Conservation (phyloP, 257 asterid species). For the Dorcoceras hygrometricum region DNA sequence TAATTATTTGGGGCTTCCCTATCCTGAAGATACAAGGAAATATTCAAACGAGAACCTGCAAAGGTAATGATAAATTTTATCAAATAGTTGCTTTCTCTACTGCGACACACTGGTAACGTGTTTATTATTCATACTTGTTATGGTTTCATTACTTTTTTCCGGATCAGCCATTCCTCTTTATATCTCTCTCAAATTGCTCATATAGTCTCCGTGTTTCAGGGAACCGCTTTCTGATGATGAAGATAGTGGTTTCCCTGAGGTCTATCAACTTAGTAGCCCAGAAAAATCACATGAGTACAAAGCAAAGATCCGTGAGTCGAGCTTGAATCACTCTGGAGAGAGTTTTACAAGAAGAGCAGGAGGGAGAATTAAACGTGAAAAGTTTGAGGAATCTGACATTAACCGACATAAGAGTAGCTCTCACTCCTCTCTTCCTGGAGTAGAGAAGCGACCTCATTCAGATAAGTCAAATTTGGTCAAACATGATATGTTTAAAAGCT, state of each 20-base stretch:
- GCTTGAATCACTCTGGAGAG: constrained; percentile 54
- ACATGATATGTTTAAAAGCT: constrained; percentile 40
- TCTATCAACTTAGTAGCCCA: constrained; percentile 24
- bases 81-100: not conserved
- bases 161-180: not conserved
- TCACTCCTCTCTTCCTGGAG: constrained; percentile 38
- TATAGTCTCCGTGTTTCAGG: constrained; percentile 34
- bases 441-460: constrained; percentile 44
- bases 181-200: constrained; percentile 26
- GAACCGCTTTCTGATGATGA: constrained; percentile 38
- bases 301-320: constrained; percentile 33
- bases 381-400: constrained; percentile 30
- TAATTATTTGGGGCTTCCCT: constrained; percentile 42
- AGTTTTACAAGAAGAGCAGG: constrained; percentile 34
- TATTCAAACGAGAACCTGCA: constrained; percentile 36
- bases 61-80: constrained; percentile 44
- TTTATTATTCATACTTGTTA: not conserved
- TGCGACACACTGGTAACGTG: not conserved
- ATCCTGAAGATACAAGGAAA: constrained; percentile 44
- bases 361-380: constrained; percentile 39
- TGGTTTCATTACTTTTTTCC: not conserved
- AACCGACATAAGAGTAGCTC: constrained; percentile 39
- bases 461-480: constrained; percentile 51
- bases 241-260: constrained; percentile 33
- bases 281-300: constrained; percentile 34